Conservation (phyloP, 495 filamentous ascomycete species). For the Niebla homalea region DNA sequence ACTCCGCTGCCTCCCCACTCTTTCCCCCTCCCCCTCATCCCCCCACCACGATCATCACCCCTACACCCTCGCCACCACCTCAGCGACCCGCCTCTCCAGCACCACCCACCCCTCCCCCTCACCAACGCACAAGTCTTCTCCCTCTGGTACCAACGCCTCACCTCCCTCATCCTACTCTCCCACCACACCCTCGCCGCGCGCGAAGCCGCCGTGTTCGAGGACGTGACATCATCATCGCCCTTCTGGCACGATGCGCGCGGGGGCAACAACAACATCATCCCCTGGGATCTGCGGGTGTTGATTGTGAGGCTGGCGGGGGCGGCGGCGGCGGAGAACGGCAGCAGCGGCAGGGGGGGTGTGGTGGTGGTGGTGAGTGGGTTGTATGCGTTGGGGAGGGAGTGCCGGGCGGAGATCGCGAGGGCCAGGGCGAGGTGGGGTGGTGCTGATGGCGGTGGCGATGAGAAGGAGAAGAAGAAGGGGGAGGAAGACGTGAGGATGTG, state of each 20-base stretch:
- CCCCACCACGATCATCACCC: conserved; percentile 37
- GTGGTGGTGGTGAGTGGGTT: conserved; percentile 74
- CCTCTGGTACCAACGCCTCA: conserved; percentile 69
- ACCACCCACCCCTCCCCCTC: conserved; percentile 38
- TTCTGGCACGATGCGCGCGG: conserved; percentile 49
- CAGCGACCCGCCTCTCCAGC: conserved; percentile 53
- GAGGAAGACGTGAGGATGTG: conserved; percentile 42
- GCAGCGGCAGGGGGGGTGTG: conserved; percentile 70
- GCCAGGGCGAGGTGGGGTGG: conserved; percentile 4
- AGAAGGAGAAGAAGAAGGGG: no score
- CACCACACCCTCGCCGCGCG: conserved; percentile 64
- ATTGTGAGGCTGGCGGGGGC: conserved; percentile 49
- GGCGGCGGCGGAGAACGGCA: conserved; percentile 29
- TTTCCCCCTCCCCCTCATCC: conserved; percentile 47
- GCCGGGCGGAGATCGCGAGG: conserved; percentile 39
- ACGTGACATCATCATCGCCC: conserved; percentile 50
- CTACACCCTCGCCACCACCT: conserved; percentile 59
- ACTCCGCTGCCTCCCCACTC: conserved; percentile 64
- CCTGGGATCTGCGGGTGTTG: conserved; percentile 77
- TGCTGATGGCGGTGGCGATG: no score
- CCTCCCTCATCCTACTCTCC: conserved; percentile 63
- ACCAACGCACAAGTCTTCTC: conserved; percentile 58
- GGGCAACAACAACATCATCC: conserved; percentile 29
- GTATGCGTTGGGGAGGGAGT: conserved; percentile 76
- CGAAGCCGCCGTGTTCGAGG: conserved; percentile 72